A percentile compares a stretch with the other conserved stretches of the same genome.
Conservation (phyloP, 2,329 filamentous ascomycete species). For the Colletotrichum chrysophilum region DNA sequence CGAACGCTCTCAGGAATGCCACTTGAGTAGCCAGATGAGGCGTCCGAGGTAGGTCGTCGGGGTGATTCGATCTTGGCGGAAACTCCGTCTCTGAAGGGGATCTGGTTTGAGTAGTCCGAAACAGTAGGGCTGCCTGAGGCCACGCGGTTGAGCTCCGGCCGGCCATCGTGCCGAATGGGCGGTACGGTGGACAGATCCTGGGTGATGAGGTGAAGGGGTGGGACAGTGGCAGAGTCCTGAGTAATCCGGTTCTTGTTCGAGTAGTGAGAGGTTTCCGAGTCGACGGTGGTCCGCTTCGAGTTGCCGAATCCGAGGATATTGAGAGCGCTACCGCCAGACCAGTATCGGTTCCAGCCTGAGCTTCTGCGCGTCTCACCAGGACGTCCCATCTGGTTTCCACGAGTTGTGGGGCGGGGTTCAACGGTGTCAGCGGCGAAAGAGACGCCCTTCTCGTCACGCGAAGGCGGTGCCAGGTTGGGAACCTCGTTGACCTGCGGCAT, state of each 20-base stretch:
- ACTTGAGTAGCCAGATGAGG: constrained; percentile 65
- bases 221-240: constrained; percentile 72
- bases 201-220: constrained; percentile 67
- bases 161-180: constrained; percentile 68
- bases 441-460: constrained; percentile 42
- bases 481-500: constrained; percentile 51
- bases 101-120: constrained; percentile 58
- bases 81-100: constrained; percentile 61
- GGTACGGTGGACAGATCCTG: constrained; percentile 72
- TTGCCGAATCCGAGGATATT: constrained; percentile 67
- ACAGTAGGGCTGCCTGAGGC: constrained; percentile 74
- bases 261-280: constrained; percentile 64
- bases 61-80: constrained; percentile 61
- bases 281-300: constrained; percentile 54
- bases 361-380: constrained; percentile 60
- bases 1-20: constrained; percentile 69
- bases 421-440: constrained; percentile 38
- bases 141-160: constrained; percentile 69
- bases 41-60: constrained; percentile 51
- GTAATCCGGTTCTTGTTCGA: constrained; percentile 57
- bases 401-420: constrained; percentile 40
- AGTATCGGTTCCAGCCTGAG: constrained; percentile 80
- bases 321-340: constrained; percentile 74
- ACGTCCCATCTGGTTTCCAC: constrained; percentile 29
- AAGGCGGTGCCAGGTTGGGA: constrained; percentile 27